Evolutionary conservation across 2,329 filamentous ascomycete species (phyloP), one percentile per base, ranked within the genome.

Genomic region (Nakataea oryzae): DNA sequence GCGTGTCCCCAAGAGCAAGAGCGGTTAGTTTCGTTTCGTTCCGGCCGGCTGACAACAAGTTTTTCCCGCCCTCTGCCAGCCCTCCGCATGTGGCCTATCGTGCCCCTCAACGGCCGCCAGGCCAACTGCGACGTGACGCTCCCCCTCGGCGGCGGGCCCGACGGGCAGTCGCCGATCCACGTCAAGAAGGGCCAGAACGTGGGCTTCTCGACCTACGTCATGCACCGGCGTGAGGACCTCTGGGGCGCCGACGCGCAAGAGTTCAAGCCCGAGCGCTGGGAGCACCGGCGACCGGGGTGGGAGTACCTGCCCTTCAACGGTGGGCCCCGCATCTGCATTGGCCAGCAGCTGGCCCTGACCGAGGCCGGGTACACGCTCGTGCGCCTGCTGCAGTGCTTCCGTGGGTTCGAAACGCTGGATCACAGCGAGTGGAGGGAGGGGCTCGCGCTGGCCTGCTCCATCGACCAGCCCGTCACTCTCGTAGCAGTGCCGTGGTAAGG

Each of bases 121-220:
- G 62, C 62, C 1, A 32, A 11, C n/a, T 9, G 14, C 13, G 64
- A 65, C 67, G 80, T 78, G 2, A 72, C 75, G 1, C 70, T 82
- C 0, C 79, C 79, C 4, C 66, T 69, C 2, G 80, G 79, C 56
- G 79, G 80, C 62, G 79, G 80, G 0, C 66, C 71, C 1, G 72
- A 78, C 60, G 74, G 76, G 54, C 70, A 66, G 34, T 68, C 70
- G 0, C 78, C 79, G 1, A 66, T 82, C 26, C 78, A 77, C 63
- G 72, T 82, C 5, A 71, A 69, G 14, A 76, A 76, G 58, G 79
- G 78, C 24, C 72, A 73, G 4, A 63, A 69, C 6, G 71, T 78
- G 28, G 67, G 65, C 13, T 77, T 75, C 66, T 70, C 63, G 65
- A 70, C 74, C 3, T 78, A 76, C 57, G 55, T 62, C 3, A 68